These are phyloP conservation scores for Penicillium sp. DNA, from an alignment of 2,329 filamentous ascomycete species.

Conservation along the genomic window DNA sequence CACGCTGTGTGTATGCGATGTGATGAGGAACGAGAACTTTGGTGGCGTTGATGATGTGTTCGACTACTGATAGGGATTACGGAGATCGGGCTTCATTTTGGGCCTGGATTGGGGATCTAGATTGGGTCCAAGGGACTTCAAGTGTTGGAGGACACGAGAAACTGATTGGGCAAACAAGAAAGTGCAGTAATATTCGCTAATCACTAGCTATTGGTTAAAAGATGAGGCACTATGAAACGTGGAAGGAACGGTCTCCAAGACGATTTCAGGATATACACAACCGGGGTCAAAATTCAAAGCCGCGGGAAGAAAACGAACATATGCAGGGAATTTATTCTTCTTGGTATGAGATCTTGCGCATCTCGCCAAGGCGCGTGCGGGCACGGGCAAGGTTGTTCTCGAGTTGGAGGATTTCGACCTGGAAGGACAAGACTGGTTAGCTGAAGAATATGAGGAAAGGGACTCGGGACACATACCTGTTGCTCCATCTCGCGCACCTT, in stretches of 20 bases:
- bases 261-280: conserved; percentile 12
- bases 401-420: conserved; percentile 96
- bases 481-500: conserved; percentile 99
- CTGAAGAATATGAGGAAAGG: conserved; percentile 1
- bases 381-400: conserved; percentile 83
- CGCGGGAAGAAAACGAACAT: background rate
- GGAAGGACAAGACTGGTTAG: conserved; percentile 18
- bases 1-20: background rate
- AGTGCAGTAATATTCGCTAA: background rate
- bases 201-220: background rate
- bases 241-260: background rate
- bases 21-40: background rate
- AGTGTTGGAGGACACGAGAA: background rate
- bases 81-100: background rate
- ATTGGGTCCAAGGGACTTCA: background rate
- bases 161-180: background rate
- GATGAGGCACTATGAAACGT: background rate
- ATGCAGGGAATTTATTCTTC: conserved; percentile 59
- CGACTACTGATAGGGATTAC: background rate
- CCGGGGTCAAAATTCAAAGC: background rate
- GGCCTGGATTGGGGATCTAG: background rate
- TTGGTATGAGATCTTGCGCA: conserved; percentile 95
- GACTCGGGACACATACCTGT: conserved; percentile 65
- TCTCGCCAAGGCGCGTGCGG: conserved; percentile 83
- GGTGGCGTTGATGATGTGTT: background rate